Conservation (phyloP, 164 flowering plant genomes). For the Chloranthus sessilifolius region DNA sequence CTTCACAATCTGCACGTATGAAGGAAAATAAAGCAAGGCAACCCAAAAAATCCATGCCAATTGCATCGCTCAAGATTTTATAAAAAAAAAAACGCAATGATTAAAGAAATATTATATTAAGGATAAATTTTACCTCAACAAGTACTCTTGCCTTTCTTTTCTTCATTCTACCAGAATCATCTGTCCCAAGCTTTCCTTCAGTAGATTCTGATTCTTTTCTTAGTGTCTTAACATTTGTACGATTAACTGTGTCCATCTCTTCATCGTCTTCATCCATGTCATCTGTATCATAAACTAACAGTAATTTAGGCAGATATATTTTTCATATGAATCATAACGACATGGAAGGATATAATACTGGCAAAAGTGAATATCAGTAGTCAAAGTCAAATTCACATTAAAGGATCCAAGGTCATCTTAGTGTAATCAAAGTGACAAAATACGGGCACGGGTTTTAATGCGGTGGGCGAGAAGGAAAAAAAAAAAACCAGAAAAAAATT, state of each 20-base stretch:
- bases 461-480: no score
- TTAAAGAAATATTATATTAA: no score
- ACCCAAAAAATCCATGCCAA: no score
- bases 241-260: conserved; percentile 23
- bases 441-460: no score
- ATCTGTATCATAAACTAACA: conserved; percentile 20
- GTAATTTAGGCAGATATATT: background rate
- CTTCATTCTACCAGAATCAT: conserved; percentile 26
- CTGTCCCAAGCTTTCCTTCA: conserved; percentile 31
- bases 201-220: conserved; percentile 24
- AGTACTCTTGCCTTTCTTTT: conserved; percentile 62
- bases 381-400: background rate
- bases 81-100: no score
- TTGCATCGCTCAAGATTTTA: no score
- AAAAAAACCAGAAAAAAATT: no score
- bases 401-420: background rate
- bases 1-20: no score
- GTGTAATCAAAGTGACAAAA: no score
- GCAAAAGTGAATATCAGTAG: background rate
- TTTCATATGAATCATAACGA: background rate
- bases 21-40: no score
- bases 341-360: background rate
- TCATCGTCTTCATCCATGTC: conserved; percentile 46
- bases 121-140: conserved; percentile 56
- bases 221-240: conserved; percentile 22